Evolutionary conservation across 1,284 basidiomycete genomes (phyloP), one percentile per base, ranked within the genome.

Genomic region (Puccinia triticina): DNA sequence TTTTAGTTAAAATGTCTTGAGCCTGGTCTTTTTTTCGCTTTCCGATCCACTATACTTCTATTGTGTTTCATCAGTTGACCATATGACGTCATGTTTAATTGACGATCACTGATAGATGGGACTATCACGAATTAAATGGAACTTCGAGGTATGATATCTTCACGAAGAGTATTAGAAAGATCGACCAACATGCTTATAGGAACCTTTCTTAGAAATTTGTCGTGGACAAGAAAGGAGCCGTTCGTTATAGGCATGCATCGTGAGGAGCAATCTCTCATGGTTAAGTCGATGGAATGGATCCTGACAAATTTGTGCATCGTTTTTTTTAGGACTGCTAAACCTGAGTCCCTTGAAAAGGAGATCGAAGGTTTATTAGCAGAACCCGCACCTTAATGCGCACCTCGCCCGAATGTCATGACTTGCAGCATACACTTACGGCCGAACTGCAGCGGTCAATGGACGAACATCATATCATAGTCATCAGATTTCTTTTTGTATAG

Each of bases 211-310:
- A 81, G 78, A 81, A 81, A 81, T 81, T 81, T 55, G 32, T 81
- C 16, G 53, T 81, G 18, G 78, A 81, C 57, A 67, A 67, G n/a
- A 73, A 55, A 16, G 78, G 78, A 10, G 34, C 57, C 48, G 78
- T 81, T 40, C 78, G 78, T 26, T 81, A 73, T 29, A 67, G 78
- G 50, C 78, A 81, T 64, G 78, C 69, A 14, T 81, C 78, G 78
- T 81, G 12, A 81, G 78, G 48, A 14, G 10, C 18, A 4, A 61
- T 32, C 14, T 16, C 16, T 29, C 34, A 29, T 32, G 37, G 11
- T 23, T 69, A 2, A 10, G 7, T 37, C 43, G 5, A 46, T 21
- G 3, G 4, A 46, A 43, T 14, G 46, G 4, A 37, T 23, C 16
- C 16, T 46, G 4, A n/a, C n/a, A 29, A 71, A 57, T 12, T 37